A percentile compares a stretch with the other conserved stretches of the same genome.
Evolutionary conservation across 768 basidiomycete species (phyloP).

Genomic region (Trametes punicea): DNA sequence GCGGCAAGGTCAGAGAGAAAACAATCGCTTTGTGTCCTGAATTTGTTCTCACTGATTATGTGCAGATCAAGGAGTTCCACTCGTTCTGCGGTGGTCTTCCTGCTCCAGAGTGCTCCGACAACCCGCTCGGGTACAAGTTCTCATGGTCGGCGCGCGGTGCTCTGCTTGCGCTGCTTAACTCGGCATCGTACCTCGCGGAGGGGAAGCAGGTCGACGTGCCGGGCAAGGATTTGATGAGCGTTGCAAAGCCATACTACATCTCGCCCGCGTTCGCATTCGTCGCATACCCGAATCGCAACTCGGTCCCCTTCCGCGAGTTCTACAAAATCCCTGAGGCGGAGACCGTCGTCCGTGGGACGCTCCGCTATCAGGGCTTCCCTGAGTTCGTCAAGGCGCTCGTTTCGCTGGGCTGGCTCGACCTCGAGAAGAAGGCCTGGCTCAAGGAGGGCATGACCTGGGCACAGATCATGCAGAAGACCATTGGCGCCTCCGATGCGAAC

Average conservation of each 20-base stretch:
- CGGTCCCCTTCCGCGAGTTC: conserved; percentile 82
- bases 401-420: conserved; percentile 82
- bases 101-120: conserved; percentile 84
- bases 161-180: conserved; percentile 90
- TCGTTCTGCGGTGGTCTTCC: conserved; percentile 97
- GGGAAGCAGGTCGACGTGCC: conserved; percentile 63
- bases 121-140: conserved; percentile 99
- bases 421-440: conserved; percentile 74
- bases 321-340: conserved; percentile 94
- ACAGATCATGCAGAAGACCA: conserved; percentile 72
- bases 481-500: conserved; percentile 60
- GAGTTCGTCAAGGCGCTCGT: conserved; percentile 89
- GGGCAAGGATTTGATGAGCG: conserved; percentile 83
- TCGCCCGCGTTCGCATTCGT: conserved; percentile 95
- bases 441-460: conserved; percentile 75
- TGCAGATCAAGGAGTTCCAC: conserved; percentile 82
- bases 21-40: conserved; percentile 12
- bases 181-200: conserved; percentile 72
- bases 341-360: conserved; percentile 87
- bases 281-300: conserved; percentile 96
- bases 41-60: neutral
- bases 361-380: conserved; percentile 96
- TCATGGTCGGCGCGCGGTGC: conserved; percentile 98
- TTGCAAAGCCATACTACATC: conserved; percentile 93
- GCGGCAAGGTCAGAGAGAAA: conserved; percentile 68